Evolutionary conservation across 495 filamentous ascomycete species (phyloP), one percentile per base, ranked within the genome.

Genomic region (Penicillium arizonense): DNA sequence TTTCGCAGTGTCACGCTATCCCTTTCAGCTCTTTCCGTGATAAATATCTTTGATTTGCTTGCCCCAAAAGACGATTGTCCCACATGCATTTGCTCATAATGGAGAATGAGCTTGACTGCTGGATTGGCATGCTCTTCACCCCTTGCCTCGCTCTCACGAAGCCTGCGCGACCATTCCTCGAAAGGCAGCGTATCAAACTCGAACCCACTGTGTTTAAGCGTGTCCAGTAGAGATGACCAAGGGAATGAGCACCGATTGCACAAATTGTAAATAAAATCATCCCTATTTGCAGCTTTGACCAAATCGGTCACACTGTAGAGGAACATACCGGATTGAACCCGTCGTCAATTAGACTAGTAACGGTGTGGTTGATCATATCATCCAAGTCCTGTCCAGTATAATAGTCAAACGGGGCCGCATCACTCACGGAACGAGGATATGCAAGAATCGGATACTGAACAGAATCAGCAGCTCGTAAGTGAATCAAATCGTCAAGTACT

Each of bases 101-200:
- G 84, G 9, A 73, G 76, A n/a, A 80, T 62, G 42, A 87, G 63
- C 56, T 86, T 86, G 34, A 83, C 76, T 4, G 81, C 76, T 2
- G 84, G 82, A 49, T 86, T 87, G 16, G 61, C 44, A 28, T 41
- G n/a, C 39, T 71, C 71, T 38, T 71, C 69, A 0, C 80, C 77
- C 47, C 79, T 72, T 4, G 56, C 61, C 10, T 83, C 70, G 21
- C 69, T 72, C 20, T 65, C 65, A 1, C 68, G 58, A 13, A 86
- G 60, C 44, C 64, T 67, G 23, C 68, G 32, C 5, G 84, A 43
- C 84, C 83, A 87, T 32, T 74, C 63, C 9, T 62, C 53, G 24
- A 75, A 73, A 0, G 70, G 47, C 0, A 85, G 68, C 0, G 57
- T 62, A 7, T 77, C 65, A 56, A 87, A 86, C 13, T 65, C 51